phyloP scores from a whole-genome alignment of 2,329 filamentous ascomycete species.

The Xylariaceae sp. region DNA sequence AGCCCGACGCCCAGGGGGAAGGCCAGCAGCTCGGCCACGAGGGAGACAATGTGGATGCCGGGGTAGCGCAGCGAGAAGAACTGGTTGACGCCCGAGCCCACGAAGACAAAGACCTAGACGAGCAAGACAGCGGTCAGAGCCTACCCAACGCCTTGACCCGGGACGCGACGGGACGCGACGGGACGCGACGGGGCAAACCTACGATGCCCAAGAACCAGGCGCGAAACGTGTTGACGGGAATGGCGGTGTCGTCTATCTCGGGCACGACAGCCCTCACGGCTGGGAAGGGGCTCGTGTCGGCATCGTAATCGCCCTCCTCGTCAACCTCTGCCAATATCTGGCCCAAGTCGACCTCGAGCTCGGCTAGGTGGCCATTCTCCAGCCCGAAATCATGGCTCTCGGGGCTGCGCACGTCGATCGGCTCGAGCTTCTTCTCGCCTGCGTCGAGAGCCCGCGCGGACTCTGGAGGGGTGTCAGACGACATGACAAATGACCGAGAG shows the following conservation, averaged over 20 bases:
- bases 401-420: too few species aligned
- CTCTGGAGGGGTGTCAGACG: too few species aligned
- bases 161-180: too few species aligned
- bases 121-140: background rate
- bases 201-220: slow-evolving; percentile 36
- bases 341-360: slow-evolving; percentile 26
- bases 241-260: slow-evolving; percentile 24
- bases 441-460: too few species aligned
- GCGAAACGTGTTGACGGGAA: slow-evolving; percentile 36
- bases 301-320: slow-evolving; percentile 24
- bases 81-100: slow-evolving; percentile 39
- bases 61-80: slow-evolving; percentile 41
- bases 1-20: slow-evolving; percentile 33
- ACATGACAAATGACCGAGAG: too few species aligned
- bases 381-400: too few species aligned
- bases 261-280: slow-evolving; percentile 25
- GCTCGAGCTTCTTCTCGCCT: too few species aligned
- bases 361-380: slow-evolving; percentile 20
- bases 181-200: too few species aligned
- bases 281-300: slow-evolving; percentile 24
- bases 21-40: slow-evolving; percentile 37
- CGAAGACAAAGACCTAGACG: slow-evolving; percentile 31
- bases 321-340: slow-evolving; percentile 21
- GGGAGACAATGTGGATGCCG: slow-evolving; percentile 34
- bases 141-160: too few species aligned